Evolutionary conservation across 2,329 filamentous ascomycete species (phyloP).

Genomic region (Scedosporium aurantiacum): DNA sequence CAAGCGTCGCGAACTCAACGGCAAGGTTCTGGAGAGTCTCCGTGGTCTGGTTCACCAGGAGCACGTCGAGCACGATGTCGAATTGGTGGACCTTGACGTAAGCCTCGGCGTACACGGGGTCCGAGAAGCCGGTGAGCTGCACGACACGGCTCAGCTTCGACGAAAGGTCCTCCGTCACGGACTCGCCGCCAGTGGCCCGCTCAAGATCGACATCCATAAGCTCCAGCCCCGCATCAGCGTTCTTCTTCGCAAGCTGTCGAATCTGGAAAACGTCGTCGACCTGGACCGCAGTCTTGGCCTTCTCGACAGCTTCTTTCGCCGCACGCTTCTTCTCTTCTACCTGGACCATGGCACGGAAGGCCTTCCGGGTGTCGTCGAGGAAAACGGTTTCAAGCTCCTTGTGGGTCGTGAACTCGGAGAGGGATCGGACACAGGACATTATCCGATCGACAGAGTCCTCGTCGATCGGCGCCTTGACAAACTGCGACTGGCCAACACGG

Average conservation of each 20-base stretch:
- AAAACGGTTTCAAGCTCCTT: constrained; percentile 89
- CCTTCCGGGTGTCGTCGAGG: constrained; percentile 86
- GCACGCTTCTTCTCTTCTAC: constrained; percentile 95
- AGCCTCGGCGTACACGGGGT: constrained; percentile 96
- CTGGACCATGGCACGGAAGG: constrained; percentile 94
- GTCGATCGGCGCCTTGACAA: constrained; percentile 93
- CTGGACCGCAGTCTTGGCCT: constrained; percentile 86
- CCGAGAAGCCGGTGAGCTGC: constrained; percentile 94
- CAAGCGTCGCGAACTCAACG: constrained; percentile 95
- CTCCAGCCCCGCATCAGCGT: constrained; percentile 67
- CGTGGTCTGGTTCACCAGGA: constrained; percentile 93
- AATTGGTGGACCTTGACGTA: constrained; percentile 99
- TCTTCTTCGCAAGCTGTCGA: constrained; percentile 87
- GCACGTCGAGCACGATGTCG: constrained; percentile 91
- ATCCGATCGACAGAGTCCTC: constrained; percentile 98
- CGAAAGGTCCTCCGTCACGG: constrained; percentile 69
- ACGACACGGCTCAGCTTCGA: constrained; percentile 95
- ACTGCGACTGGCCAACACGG: constrained; percentile 95
- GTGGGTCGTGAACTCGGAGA: constrained; percentile 80
- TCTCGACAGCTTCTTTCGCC: constrained; percentile 86
- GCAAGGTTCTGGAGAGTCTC: constrained; percentile 95
- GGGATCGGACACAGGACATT: constrained; percentile 90
- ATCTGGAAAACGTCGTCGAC: constrained; percentile 93
- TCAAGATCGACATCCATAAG: constrained; percentile 85
- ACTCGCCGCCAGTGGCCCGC: constrained; percentile 86